Evolutionary conservation across 1,139 yeast species (phyloP).

Genomic region (Zygoascus meyerae): DNA sequence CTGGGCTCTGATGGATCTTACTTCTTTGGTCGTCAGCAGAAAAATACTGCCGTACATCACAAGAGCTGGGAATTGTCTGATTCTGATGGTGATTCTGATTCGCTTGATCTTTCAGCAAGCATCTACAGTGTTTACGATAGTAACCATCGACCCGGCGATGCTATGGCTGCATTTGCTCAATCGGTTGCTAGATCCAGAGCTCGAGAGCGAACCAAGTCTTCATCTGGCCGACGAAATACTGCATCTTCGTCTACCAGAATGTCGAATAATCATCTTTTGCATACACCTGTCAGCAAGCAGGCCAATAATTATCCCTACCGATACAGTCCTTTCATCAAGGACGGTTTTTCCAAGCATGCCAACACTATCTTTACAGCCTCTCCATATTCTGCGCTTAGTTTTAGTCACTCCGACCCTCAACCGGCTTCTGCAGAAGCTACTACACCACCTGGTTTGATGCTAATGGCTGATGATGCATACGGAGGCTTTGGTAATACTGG

Average conservation of each 20-base stretch:
- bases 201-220: slow-evolving; percentile 10
- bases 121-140: slow-evolving; percentile 7
- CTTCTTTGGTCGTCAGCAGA: background rate
- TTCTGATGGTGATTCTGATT: slow-evolving; percentile 18
- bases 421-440: slow-evolving; percentile 7
- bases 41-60: slow-evolving; percentile 1
- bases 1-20: background rate
- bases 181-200: slow-evolving; percentile 25
- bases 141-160: slow-evolving; percentile 18
- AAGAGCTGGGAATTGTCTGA: slow-evolving; percentile 14
- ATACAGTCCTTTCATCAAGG: slow-evolving; percentile 8
- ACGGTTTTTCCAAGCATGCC: background rate
- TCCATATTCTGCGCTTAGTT: background rate
- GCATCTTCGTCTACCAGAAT: background rate
- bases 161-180: slow-evolving; percentile 29
- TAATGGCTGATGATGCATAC: slow-evolving; percentile 20
- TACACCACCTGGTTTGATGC: slow-evolving; percentile 30
- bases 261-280: slow-evolving; percentile 2
- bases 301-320: slow-evolving; percentile 4
- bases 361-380: background rate
- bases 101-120: slow-evolving; percentile 6
- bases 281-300: slow-evolving; percentile 4
- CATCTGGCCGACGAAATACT: background rate
- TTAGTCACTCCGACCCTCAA: background rate
- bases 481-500: slow-evolving; percentile 26